A percentile compares a stretch with the other conserved stretches of the same genome.
Evolutionary conservation across 2,329 filamentous ascomycete genomes (phyloP).

Genomic region (Aspergillus novoparasiticus): DNA sequence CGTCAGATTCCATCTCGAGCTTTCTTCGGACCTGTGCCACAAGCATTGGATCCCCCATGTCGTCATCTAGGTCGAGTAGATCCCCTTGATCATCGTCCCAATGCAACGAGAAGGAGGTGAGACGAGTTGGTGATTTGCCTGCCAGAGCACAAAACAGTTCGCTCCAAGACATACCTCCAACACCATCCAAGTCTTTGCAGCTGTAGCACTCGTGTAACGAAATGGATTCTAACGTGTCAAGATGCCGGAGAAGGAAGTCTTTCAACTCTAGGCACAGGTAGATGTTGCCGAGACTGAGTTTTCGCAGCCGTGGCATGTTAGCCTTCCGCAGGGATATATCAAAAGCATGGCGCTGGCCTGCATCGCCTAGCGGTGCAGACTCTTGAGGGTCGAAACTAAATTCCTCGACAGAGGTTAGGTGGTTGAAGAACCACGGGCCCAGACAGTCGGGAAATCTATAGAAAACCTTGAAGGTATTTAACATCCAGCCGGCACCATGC

Average conservation of each 20-base stretch:
- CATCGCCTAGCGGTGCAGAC: background rate
- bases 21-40: background rate
- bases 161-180: background rate
- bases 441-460: conserved; percentile 1
- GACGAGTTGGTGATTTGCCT: background rate
- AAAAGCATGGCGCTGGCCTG: background rate
- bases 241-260: background rate
- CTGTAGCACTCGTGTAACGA: background rate
- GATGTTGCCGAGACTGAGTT: background rate
- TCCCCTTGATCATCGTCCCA: background rate
- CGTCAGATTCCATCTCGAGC: background rate
- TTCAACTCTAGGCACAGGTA: background rate
- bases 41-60: background rate
- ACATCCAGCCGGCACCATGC: conserved; percentile 1
- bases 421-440: conserved; percentile 2
- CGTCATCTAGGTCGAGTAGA: background rate
- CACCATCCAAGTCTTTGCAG: background rate
- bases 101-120: background rate
- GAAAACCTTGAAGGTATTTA: conserved; percentile 4
- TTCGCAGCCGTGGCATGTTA: background rate
- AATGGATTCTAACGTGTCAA: background rate
- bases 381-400: conserved; percentile 6
- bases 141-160: background rate
- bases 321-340: background rate
- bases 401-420: conserved; percentile 1